A percentile compares a stretch with the other conserved stretches of the same genome.
Conservation (phyloP, 441 rosid genomes). For the Flueggea neowawraea region DNA sequence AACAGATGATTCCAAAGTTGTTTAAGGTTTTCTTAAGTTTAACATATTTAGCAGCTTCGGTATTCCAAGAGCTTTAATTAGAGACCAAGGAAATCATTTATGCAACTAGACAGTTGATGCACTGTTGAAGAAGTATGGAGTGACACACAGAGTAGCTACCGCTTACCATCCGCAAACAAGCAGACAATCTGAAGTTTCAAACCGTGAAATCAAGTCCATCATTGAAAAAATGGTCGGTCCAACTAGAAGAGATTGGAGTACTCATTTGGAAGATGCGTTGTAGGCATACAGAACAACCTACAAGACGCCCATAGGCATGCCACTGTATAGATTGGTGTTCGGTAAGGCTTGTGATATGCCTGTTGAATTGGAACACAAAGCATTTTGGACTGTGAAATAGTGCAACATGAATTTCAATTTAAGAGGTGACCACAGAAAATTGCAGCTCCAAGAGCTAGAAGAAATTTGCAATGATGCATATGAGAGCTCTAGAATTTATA, state of each 20-base stretch:
- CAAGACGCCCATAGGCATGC: background rate
- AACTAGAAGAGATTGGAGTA: background rate
- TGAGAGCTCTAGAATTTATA: background rate
- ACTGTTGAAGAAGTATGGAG: background rate
- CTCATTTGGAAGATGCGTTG: background rate
- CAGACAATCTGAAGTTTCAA: background rate
- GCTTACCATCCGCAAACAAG: background rate
- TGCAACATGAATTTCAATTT: background rate
- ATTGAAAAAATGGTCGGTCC: background rate
- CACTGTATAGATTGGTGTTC: background rate
- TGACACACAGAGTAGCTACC: background rate
- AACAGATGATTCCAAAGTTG: background rate
- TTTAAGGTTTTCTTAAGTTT: background rate
- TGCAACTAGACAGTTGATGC: background rate
- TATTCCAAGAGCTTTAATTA: background rate
- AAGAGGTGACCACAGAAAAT: background rate
- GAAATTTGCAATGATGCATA: background rate
- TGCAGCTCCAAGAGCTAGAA: background rate
- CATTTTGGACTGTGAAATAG: background rate
- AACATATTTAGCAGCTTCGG: background rate
- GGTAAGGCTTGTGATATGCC: background rate
- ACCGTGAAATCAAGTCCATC: background rate
- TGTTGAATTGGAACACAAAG: background rate
- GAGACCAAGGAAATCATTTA: background rate
- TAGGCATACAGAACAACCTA: background rate